A percentile compares a stretch with the other conserved stretches of the same genome.
These are phyloP conservation scores for Epichloe gansuensis DNA, from an alignment of 2,329 filamentous ascomycete genomes.

Conservation along the genomic window DNA sequence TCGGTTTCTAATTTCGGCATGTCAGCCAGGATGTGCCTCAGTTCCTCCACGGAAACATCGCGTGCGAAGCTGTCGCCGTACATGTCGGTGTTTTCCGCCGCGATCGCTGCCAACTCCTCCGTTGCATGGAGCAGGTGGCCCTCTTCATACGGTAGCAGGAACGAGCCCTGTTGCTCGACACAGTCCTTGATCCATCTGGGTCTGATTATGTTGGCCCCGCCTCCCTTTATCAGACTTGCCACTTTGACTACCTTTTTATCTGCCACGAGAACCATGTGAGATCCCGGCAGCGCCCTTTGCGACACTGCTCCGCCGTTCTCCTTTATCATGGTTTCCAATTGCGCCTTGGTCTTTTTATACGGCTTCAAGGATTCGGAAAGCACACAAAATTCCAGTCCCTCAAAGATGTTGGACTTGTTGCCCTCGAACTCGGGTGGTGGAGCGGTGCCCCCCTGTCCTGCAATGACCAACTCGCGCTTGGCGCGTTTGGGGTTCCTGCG, in stretches of 20 bases:
- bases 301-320: slow-evolving; percentile 68
- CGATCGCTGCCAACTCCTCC: slow-evolving; percentile 38
- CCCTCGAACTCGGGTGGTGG: slow-evolving; percentile 33
- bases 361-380: slow-evolving; percentile 63
- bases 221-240: slow-evolving; percentile 64
- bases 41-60: slow-evolving; percentile 51
- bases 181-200: slow-evolving; percentile 79
- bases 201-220: slow-evolving; percentile 57
- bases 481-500: slow-evolving; percentile 42
- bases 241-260: slow-evolving; percentile 75
- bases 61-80: slow-evolving; percentile 76
- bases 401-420: slow-evolving; percentile 53
- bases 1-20: slow-evolving; percentile 38
- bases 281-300: slow-evolving; percentile 53
- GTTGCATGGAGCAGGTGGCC: slow-evolving; percentile 61
- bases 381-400: slow-evolving; percentile 68
- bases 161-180: slow-evolving; percentile 41
- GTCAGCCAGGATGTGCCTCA: slow-evolving; percentile 35
- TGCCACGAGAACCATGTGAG: slow-evolving; percentile 58
- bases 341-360: slow-evolving; percentile 59
- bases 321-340: slow-evolving; percentile 72
- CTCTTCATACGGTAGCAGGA: slow-evolving; percentile 49
- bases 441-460: slow-evolving; percentile 43
- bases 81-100: slow-evolving; percentile 54
- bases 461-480: slow-evolving; percentile 58